Evolutionary conservation across 257 asterid genomes (phyloP), one percentile per base, ranked within the genome.

Genomic region (Nicotiana knightiana): DNA sequence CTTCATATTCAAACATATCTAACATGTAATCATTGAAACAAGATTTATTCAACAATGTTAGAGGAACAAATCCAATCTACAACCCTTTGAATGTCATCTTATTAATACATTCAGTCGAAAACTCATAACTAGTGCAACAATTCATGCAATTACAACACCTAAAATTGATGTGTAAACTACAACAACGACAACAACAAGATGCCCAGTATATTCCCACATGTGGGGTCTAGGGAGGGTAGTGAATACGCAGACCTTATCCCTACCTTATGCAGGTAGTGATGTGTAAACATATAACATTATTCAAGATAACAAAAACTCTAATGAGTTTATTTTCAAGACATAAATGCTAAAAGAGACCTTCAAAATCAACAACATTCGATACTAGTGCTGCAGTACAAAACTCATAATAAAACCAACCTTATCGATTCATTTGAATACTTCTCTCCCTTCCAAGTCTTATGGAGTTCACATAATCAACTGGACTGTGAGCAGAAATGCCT

Each of bases 401-500:
- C 1, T 43, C 51, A 43, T 43, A 43, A 43, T 9, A 43, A 9
- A 43, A 43, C 9, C 51, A 32, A 70, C 78, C 3, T 70, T n/a
- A 71, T 71, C 24, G 21, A 71, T 54, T 21, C 78, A 71, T 87
- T 43, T 59, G 61, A 71, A 58, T 66, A 5, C 87, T 55, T 54
- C 83, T 83, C 67, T 77, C 66, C 84, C 93, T 89, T 81, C 94
- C 98, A 32, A 96, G 93, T 84, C 99, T 90, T 61, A 94, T 83
- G 10, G 97, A 93, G 89, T 91, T 94, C 5, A 96, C 94, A 81
- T 94, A 96, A 83, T 94, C 87, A 26, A 91, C 93, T 1, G 97
- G 93, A 83, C 94, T 88, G 81, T 96, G 99, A 84, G 90, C 98
- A 37, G 98, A 87, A 15, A 96, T 37, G 35, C 98, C 97, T 0